Conservation (phyloP, 306 rosid species). For the Quercus suber region DNA sequence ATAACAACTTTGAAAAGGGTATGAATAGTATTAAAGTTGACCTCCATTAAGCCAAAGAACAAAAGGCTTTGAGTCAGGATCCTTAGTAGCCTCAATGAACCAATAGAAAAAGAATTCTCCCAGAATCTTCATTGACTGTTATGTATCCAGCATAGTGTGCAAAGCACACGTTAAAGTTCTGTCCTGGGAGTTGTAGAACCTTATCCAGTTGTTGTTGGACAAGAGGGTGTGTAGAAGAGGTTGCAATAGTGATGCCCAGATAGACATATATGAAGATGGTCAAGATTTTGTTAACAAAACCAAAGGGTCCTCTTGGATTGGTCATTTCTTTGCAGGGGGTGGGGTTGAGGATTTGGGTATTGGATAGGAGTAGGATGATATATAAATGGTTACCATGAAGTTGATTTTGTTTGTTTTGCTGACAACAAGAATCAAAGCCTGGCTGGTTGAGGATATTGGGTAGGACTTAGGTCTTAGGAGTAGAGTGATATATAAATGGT, state of each 20-base stretch:
- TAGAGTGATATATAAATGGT: too few relatives aligned
- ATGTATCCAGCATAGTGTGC: constrained; percentile 63
- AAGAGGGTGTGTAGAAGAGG: constrained; percentile 27
- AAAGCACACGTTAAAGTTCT: constrained; percentile 43
- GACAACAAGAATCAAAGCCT: not conserved
- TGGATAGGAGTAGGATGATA: not conserved
- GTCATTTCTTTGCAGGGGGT: constrained; percentile 16
- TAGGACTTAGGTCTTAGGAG: not conserved
- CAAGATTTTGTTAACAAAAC: constrained; percentile 20
- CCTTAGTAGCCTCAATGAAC: constrained; percentile 53
- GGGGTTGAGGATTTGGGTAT: not conserved
- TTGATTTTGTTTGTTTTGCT: not conserved
- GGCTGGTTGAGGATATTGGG: not conserved
- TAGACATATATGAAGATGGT: constrained; percentile 19
- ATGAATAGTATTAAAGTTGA: not conserved
- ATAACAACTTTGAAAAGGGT: not conserved
- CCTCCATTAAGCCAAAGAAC: constrained; percentile 79
- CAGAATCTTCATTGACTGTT: constrained; percentile 53
- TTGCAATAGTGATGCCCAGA: constrained; percentile 18
- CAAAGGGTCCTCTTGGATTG: constrained; percentile 15
- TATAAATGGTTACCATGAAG: too few relatives aligned
- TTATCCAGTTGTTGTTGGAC: constrained; percentile 44
- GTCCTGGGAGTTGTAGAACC: constrained; percentile 53
- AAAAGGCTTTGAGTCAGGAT: constrained; percentile 58
- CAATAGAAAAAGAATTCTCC: constrained; percentile 71